Evolutionary conservation across 176 grass and related monocot species (phyloP), one percentile per base, ranked within the genome.

Genomic region (Rhipidocladum racemiflorum): DNA sequence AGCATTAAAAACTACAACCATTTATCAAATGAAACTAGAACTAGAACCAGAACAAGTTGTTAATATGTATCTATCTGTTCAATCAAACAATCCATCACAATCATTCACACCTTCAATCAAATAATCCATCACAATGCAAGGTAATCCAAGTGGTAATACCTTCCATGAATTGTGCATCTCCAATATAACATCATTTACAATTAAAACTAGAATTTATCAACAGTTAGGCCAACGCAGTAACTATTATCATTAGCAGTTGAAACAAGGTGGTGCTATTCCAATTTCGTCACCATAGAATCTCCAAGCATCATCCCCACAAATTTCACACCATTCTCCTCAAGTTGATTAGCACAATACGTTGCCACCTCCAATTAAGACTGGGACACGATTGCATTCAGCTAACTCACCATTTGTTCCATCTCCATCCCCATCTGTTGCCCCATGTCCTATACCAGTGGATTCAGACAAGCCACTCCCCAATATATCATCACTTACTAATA

Each of bases 261-360:
- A 99, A 53, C 74, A 68, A 10, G 80, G 84, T 73, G 77, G 81
- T 75, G 84, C 80, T 51, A 87, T 95, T 76, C 90, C 95, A 65
- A 98, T 95, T 81, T 98, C 90, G 35, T 98, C 92, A 59, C 95
- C 95, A 21, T 92, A 98, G 70, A 98, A 89, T 68, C 79, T 93
- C 32, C 95, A 98, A 95, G 82, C 92, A 70, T 95, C 95, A 80
- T 95, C 96, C 57, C 96, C 92, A 69, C 96, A 99, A 89, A 93
- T 95, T 84, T 95, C 92, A 14, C 85, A 93, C 68, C 85, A 91
- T 86, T 99, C 91, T 84, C 90, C 95, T 68, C 92, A 95, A 83
- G 68, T 99, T 85, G 96, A 99, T 82, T 92, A 94, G 78, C 94
- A 93, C 29, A 89, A 56, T 87, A 39, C 89, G 20, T 80, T 98